phyloP scores from a whole-genome alignment of 208 protist species.

The Wallacemonas sp. region DNA sequence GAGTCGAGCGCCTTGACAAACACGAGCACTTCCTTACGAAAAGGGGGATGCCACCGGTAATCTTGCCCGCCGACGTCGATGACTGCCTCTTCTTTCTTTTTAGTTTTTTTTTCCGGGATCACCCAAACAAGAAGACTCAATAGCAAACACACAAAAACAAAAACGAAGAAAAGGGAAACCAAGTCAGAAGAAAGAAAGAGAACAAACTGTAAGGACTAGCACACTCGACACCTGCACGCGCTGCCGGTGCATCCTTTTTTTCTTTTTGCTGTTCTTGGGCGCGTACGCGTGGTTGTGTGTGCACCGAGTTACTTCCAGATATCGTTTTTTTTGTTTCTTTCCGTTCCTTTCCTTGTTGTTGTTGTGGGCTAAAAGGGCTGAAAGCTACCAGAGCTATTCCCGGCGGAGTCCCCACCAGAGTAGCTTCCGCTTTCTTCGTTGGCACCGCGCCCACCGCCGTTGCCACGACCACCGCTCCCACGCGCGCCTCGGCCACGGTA shows the following conservation, averaged over 20 bases:
- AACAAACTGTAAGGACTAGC: too few relatives aligned
- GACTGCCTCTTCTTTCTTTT: slow-evolving; percentile 4
- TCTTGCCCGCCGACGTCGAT: too few relatives aligned
- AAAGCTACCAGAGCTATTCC: slow-evolving; percentile 27
- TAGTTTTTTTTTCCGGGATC: neutral
- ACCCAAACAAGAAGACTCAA: too few relatives aligned
- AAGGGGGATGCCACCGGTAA: too few relatives aligned
- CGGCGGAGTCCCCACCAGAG: neutral
- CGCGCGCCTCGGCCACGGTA: slow-evolving; percentile 12
- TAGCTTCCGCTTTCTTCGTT: slow-evolving; percentile 4
- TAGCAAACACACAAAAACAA: too few relatives aligned
- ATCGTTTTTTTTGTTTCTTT: slow-evolving; percentile 7
- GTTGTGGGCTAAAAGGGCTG: slow-evolving; percentile 30
- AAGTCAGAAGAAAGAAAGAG: too few relatives aligned
- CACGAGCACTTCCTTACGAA: too few relatives aligned
- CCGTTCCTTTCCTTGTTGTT: neutral
- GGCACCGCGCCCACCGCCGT: slow-evolving; percentile 19
- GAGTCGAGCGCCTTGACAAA: too few relatives aligned
- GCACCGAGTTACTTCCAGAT: neutral
- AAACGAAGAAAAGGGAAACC: too few relatives aligned
- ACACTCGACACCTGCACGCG: too few relatives aligned
- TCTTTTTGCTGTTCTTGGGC: neutral
- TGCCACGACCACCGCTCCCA: slow-evolving; percentile 13
- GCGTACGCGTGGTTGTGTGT: neutral
- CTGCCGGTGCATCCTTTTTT: too few relatives aligned